Base-by-base conservation (phyloP, 225 moss, liverwort and hornwort genomes). In the Marchantia paleacea region DNA sequence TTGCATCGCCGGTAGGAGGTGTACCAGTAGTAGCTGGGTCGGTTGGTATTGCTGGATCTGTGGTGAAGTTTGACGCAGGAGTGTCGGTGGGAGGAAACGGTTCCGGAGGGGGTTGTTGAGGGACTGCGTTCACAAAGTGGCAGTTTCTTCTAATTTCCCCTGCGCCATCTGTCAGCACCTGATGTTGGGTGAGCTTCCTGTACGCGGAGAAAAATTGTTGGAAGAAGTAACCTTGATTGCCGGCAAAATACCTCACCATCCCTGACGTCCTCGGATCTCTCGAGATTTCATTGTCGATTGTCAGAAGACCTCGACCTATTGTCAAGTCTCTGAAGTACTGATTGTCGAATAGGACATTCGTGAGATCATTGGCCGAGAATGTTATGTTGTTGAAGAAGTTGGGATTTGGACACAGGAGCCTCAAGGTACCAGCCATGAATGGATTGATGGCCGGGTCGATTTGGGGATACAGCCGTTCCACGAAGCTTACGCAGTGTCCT, bases 251-350 rank as follows among this genome's bases (percentile, higher is more conserved):
- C 22, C 25, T 68, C 0, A 88, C 87, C 13, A 78, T 49, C 4
- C 80, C 74, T 0, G 63, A 26, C 0, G 85, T 80, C 12, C 30
- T 28, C 13, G 87, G 85, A 69, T 85, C 64, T 16, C 52, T 61
- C 0, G 74, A 72, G n/a, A 88, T 57, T 22, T 80, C 82, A 8
- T 82, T 78, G 29, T 88, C 87, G 15, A 88, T 83, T 20, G 82
- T 85, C 6, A 88, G 79, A 49, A 80, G 29, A 15, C 90, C 89
- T 12, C 87, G 28, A 0, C 79, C 86, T 0, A 1, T 25, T 1
- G 31, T 52, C 51, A 95, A 51, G 30, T 95, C 90, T 80, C 51
- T 81, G 81, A 82, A 91, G 73, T 93, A 95, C 78, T 84, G 87
- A 25, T 85, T 87, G 80, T 95, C 95, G 63, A 95, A 85, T 13